A percentile compares a stretch with the other conserved stretches of the same genome.
These are phyloP conservation scores for Amphirosellinia nigrospora DNA, from an alignment of 495 filamentous ascomycete species.

Conservation along the genomic window DNA sequence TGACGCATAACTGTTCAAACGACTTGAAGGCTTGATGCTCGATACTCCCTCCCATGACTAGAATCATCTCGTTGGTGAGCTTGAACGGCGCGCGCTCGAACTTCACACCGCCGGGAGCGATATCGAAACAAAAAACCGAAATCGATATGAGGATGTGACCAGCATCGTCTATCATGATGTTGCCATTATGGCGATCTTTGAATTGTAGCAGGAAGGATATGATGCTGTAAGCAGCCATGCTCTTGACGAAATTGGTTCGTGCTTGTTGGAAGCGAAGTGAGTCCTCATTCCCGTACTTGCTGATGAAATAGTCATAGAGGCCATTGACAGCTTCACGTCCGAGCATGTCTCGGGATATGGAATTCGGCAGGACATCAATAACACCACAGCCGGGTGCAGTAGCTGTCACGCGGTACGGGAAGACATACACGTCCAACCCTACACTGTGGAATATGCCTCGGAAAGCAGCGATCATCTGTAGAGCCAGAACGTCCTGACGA, in stretches of 20 bases:
- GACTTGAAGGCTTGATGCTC: constrained; percentile 88
- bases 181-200: constrained; percentile 99
- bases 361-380: constrained; percentile 96
- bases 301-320: constrained; percentile 96
- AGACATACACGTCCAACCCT: constrained; percentile 95
- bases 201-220: constrained; percentile 97
- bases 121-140: constrained; percentile 99
- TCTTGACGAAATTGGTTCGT: constrained; percentile 96
- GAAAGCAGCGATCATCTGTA: constrained; percentile 98
- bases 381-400: constrained; percentile 98
- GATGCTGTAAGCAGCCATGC: constrained; percentile 99
- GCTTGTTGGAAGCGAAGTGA: constrained; percentile 94
- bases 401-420: constrained; percentile 97
- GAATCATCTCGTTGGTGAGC: constrained; percentile 94
- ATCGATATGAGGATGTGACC: constrained; percentile 98
- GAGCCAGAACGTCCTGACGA: constrained; percentile 92
- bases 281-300: constrained; percentile 95
- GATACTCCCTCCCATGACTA: constrained; percentile 91
- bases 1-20: constrained; percentile 96
- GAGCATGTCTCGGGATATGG: constrained; percentile 97
- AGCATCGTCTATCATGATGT: constrained; percentile 98
- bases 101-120: constrained; percentile 92
- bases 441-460: constrained; percentile 93
- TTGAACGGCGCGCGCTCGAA: constrained; percentile 99
- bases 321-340: constrained; percentile 97